Conservation (phyloP, 495 filamentous ascomycete species). For the Darksidea phi region DNA sequence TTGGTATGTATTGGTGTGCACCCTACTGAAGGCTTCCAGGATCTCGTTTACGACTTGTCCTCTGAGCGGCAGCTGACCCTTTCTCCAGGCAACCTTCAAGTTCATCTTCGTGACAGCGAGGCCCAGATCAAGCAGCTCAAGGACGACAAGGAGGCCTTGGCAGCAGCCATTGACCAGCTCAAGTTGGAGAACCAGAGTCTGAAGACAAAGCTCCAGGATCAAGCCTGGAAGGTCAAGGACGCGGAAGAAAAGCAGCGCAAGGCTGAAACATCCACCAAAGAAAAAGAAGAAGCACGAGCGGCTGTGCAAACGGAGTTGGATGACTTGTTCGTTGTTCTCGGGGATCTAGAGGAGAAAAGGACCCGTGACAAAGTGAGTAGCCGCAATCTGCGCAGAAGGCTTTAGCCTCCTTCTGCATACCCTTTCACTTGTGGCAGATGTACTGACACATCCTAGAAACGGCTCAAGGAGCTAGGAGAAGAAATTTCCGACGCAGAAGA, state of each 20-base stretch:
- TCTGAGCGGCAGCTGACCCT: neutral
- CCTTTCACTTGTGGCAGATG: too few species aligned
- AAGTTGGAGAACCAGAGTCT: conserved; percentile 26
- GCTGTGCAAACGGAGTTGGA: conserved; percentile 44
- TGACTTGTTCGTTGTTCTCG: conserved; percentile 45
- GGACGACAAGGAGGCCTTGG: conserved; percentile 16
- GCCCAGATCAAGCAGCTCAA: conserved; percentile 24
- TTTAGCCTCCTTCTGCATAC: too few species aligned
- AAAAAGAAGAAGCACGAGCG: conserved; percentile 39
- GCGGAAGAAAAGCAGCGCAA: conserved; percentile 36
- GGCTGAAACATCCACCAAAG: conserved; percentile 31
- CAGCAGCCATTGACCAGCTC: conserved; percentile 20
- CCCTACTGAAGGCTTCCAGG: neutral
- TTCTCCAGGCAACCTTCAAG: conserved; percentile 12
- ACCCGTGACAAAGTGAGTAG: conserved; percentile 39
- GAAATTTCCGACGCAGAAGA: conserved; percentile 44
- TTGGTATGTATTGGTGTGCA: neutral
- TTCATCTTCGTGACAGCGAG: conserved; percentile 10
- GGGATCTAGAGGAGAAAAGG: conserved; percentile 46
- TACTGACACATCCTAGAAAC: conserved; percentile 37
- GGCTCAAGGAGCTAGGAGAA: conserved; percentile 45
- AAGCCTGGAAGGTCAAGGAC: conserved; percentile 33
- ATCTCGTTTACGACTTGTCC: neutral
- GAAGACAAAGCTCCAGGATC: conserved; percentile 38
- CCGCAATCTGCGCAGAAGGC: too few species aligned